Evolutionary conservation across 139 green algal genomes (phyloP), one percentile per base, ranked within the genome.

Genomic region (Tetratostichococcus sp.): DNA sequence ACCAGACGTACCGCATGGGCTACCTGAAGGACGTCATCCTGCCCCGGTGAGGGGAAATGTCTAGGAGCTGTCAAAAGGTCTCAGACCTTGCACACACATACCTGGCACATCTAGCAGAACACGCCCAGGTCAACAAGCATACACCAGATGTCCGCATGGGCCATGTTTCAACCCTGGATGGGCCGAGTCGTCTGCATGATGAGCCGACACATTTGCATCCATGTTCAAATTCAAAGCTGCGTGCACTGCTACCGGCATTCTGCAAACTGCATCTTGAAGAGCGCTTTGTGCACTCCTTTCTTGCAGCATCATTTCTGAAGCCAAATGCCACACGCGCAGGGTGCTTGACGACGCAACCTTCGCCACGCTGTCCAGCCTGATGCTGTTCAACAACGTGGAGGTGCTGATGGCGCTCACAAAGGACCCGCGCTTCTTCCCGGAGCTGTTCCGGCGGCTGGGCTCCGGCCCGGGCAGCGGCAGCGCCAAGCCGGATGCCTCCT

Each of bases 371-470:
- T 91, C 89, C 65, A 94, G 86, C 67, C 80, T 97, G 28, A 92
- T 93, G 77, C 77, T 97, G 35, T 96, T 97, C 84, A 98, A 98
- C 87, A 97, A 97, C 75, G 89, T 98, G 22, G 96, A 99, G 76
- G 91, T 98, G 68, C 19, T 87, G 59, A 75, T 83, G 70, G 67
- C 72, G 32, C 70, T 91, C 25, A 71, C 87, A 30, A 50, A 75
- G n/a, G 93, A 98, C 77, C 17, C 77, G 0, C 34, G 65, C 25
- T 98, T 98, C 81, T 83, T 98, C 39, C 75, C 82, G 23, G 82
- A 95, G 70, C 84, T 98, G n/a, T 98, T 98, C 70, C 23, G 35
- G 30, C 72, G 77, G 32, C 85, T 98, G 71, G 82, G 82, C 35
- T 30, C 73, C 2, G 30, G 31, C 28, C 57, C 58, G 19, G 70